Conservation (phyloP, 2,329 filamentous ascomycete species). For the Dactylonectria macrodidyma region DNA sequence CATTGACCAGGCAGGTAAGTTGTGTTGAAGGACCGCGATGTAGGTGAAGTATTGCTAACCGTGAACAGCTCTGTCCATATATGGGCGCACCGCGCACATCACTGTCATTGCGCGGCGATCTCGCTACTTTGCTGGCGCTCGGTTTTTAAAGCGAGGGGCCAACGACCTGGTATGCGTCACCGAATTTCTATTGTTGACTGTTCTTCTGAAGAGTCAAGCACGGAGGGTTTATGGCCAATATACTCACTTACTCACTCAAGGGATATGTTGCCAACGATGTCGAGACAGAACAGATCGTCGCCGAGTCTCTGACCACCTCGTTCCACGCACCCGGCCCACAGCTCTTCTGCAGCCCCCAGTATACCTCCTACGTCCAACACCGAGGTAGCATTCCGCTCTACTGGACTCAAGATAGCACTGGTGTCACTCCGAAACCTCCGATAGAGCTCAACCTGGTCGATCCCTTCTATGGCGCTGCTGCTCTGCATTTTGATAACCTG, state of each 20-base stretch:
- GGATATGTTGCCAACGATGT: slow-evolving; percentile 99
- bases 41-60: not conserved
- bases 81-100: slow-evolving; percentile 90
- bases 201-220: not conserved
- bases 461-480: slow-evolving; percentile 94
- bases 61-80: slow-evolving; percentile 77
- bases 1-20: slow-evolving; percentile 83
- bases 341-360: slow-evolving; percentile 89
- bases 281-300: slow-evolving; percentile 98
- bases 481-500: slow-evolving; percentile 93
- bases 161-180: slow-evolving; percentile 78
- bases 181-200: not conserved
- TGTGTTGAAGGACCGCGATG: not conserved
- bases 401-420: slow-evolving; percentile 97
- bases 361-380: slow-evolving; percentile 97
- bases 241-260: slow-evolving; percentile 43
- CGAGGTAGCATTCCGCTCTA: slow-evolving; percentile 96
- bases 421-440: slow-evolving; percentile 95
- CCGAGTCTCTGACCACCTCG: slow-evolving; percentile 93
- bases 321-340: slow-evolving; percentile 92
- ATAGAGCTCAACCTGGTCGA: slow-evolving; percentile 97
- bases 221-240: not conserved
- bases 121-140: slow-evolving; percentile 92
- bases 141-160: slow-evolving; percentile 93
- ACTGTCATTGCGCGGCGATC: slow-evolving; percentile 95